Evolutionary conservation across 768 basidiomycete species (phyloP).

Genomic region (Pulveroboletus sp.): DNA sequence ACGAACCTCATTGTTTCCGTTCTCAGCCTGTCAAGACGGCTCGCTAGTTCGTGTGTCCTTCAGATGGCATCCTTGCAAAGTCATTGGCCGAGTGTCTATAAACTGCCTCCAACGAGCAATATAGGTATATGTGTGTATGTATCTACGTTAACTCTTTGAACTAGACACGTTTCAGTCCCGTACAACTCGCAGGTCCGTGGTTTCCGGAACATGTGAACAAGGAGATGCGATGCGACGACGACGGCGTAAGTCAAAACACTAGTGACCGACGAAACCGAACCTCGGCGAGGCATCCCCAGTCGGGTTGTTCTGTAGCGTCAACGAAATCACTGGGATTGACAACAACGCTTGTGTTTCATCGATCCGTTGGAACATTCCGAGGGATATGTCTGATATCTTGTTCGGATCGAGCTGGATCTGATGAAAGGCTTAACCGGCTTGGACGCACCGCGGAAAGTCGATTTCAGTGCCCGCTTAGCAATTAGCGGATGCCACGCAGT

Average conservation of each 20-base stretch:
- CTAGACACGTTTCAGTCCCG: background rate
- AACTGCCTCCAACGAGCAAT: background rate
- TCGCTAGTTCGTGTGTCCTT: background rate
- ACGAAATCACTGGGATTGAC: conserved; percentile 3
- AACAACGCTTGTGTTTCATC: conserved; percentile 6
- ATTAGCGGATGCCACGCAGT: background rate
- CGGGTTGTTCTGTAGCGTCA: background rate
- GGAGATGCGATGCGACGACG: background rate
- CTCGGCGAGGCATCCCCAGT: background rate
- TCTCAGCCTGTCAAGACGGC: background rate
- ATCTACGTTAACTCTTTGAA: background rate
- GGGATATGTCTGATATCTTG: background rate
- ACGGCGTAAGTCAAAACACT: background rate
- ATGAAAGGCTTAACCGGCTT: background rate
- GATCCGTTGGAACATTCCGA: too few relatives aligned
- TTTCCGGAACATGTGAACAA: conserved; percentile 1
- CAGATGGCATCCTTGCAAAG: background rate
- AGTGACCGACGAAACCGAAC: background rate
- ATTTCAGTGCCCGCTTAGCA: background rate
- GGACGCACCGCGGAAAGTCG: background rate
- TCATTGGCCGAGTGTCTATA: background rate
- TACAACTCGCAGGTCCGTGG: background rate
- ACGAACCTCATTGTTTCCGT: background rate
- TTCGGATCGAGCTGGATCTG: background rate
- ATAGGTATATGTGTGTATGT: background rate